phyloP scores from a whole-genome alignment of 2,329 filamentous ascomycete genomes.

The Pseudogymnoascus sp. region DNA sequence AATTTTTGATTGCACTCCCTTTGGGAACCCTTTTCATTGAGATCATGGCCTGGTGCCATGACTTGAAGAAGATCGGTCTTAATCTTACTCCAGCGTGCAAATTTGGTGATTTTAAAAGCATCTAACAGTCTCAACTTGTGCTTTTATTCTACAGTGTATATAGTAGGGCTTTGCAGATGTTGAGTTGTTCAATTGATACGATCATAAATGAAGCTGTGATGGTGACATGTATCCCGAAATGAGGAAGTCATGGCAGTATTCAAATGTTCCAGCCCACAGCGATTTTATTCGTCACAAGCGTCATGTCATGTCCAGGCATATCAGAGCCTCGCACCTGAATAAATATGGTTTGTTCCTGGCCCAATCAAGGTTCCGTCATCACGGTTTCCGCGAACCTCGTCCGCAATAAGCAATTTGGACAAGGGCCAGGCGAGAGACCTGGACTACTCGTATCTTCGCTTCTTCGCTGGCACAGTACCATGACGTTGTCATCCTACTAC shows the following conservation, averaged over 20 bases:
- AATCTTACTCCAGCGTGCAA: not conserved
- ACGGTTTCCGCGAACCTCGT: too few relatives aligned
- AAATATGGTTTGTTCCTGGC: not conserved
- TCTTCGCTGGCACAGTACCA: not conserved
- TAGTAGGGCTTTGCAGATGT: not conserved
- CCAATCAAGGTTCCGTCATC: not conserved
- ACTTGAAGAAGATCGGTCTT: constrained; percentile 20
- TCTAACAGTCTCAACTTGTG: not conserved
- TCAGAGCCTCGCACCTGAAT: not conserved
- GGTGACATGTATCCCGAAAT: not conserved
- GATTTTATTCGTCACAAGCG: too few relatives aligned
- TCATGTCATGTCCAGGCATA: not conserved
- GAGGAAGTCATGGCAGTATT: not conserved
- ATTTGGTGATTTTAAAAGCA: not conserved
- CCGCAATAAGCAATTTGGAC: not conserved
- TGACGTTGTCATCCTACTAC: not conserved
- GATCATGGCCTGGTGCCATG: constrained; percentile 12
- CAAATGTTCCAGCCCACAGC: too few relatives aligned
- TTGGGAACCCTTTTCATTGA: constrained; percentile 22
- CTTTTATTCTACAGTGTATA: not conserved
- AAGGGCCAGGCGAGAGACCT: not conserved
- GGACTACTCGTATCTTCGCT: too few relatives aligned
- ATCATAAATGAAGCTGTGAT: not conserved
- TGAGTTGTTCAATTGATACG: not conserved
- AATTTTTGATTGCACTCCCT: constrained; percentile 40